phyloP scores from a whole-genome alignment of 441 rosid species.

The Adansonia rubrostipa region DNA sequence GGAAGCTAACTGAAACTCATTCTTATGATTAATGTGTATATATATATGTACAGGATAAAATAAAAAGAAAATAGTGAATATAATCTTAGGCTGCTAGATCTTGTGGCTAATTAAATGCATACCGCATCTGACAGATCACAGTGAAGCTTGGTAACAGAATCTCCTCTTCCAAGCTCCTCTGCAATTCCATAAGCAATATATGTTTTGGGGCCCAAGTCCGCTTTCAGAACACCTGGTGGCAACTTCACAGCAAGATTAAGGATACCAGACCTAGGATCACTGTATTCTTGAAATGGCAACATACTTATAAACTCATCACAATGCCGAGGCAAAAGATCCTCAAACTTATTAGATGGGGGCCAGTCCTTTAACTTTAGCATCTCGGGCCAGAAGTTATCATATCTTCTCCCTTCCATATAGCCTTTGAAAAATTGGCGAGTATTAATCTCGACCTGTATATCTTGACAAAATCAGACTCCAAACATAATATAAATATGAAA shows the following conservation, averaged over 20 bases:
- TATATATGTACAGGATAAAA: not conserved
- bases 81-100: not conserved
- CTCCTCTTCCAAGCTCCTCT: conserved; percentile 92
- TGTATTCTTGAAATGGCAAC: conserved; percentile 82
- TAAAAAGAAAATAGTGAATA: not conserved
- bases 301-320: conserved; percentile 87
- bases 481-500: not conserved
- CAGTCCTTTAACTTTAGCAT: conserved; percentile 96
- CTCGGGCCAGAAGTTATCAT: conserved; percentile 87
- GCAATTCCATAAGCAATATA: conserved; percentile 79
- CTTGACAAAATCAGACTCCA: conserved; percentile 26
- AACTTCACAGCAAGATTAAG: conserved; percentile 82
- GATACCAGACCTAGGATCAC: conserved; percentile 79
- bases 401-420: conserved; percentile 72
- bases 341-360: conserved; percentile 95
- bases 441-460: conserved; percentile 70
- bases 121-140: conserved; percentile 98
- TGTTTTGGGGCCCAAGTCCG: conserved; percentile 96
- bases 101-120: conserved; percentile 26
- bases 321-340: conserved; percentile 87
- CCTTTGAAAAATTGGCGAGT: conserved; percentile 78
- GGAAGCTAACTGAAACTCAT: not conserved
- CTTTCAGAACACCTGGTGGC: conserved; percentile 67
- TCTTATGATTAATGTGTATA: not conserved
- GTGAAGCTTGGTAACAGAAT: conserved; percentile 92